phyloP scores from a whole-genome alignment of 352 stramenopile genomes.

The Globisporangium spiculum region DNA sequence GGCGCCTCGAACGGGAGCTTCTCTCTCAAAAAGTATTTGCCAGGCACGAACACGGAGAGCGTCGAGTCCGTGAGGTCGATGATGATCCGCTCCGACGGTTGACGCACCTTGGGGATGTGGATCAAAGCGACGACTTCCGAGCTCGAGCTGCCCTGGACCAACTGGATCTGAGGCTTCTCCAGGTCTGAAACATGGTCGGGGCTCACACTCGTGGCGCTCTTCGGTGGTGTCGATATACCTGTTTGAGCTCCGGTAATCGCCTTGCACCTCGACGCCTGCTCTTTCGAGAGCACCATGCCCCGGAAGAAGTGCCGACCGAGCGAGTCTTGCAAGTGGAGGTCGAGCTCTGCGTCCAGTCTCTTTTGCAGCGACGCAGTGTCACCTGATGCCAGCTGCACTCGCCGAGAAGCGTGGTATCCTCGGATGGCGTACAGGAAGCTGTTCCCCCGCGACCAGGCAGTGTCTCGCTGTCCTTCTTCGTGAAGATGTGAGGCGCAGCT shows the following conservation, averaged over 20 bases:
- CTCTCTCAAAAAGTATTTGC: conserved; percentile 52
- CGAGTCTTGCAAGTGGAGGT: conserved; percentile 52
- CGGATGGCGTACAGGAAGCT: conserved; percentile 69
- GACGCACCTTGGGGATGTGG: conserved; percentile 41
- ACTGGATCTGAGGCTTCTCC: conserved; percentile 39
- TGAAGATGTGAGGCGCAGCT: conserved; percentile 70
- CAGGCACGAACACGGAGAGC: conserved; percentile 45
- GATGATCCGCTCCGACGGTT: conserved; percentile 30
- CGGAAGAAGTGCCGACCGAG: conserved; percentile 60
- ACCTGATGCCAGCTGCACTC: conserved; percentile 19
- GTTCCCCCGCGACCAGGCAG: conserved; percentile 61
- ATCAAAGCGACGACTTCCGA: conserved; percentile 41
- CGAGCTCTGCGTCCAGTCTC: conserved; percentile 42
- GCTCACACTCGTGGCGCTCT: not conserved
- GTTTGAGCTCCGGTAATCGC: conserved; percentile 19
- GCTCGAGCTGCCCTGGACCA: conserved; percentile 26
- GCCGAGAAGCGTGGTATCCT: conserved; percentile 33
- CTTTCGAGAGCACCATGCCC: conserved; percentile 60
- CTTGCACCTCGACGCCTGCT: conserved; percentile 58
- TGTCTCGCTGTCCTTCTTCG: conserved; percentile 62
- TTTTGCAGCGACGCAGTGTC: conserved; percentile 35
- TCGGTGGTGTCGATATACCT: not conserved
- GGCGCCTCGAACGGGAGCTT: conserved; percentile 48
- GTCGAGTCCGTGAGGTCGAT: conserved; percentile 47
- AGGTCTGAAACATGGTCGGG: conserved; percentile 8